phyloP scores from a whole-genome alignment of 2,329 filamentous ascomycete genomes.

The Juglanconis juglandina region DNA sequence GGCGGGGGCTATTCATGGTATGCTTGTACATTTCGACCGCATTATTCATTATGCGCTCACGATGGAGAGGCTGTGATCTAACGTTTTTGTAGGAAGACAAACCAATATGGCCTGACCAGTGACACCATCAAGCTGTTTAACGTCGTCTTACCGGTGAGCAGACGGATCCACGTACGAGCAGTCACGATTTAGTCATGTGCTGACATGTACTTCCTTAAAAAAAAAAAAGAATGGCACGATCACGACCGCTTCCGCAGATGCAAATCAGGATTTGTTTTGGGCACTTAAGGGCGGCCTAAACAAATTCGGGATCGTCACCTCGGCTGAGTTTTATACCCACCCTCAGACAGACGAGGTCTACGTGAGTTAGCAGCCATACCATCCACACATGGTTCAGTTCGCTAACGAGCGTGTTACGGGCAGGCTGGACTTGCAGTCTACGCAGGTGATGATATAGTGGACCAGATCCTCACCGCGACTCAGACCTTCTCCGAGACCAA shows the following conservation, averaged over 20 bases:
- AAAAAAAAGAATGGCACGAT: constrained; percentile 24
- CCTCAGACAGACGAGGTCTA: constrained; percentile 21
- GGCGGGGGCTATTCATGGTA: constrained; percentile 28
- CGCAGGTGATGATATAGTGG: constrained; percentile 6
- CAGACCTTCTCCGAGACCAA: constrained; percentile 22
- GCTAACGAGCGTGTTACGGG: background rate
- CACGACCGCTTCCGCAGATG: constrained; percentile 17
- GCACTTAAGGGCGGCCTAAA: constrained; percentile 26
- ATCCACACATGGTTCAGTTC: background rate
- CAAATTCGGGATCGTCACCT: constrained; percentile 25
- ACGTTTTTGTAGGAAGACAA: constrained; percentile 22
- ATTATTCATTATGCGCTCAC: too few relatives aligned
- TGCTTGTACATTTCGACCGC: background rate
- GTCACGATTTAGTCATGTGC: background rate
- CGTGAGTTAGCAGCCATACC: constrained; percentile 2
- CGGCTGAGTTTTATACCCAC: constrained; percentile 22
- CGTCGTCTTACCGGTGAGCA: constrained; percentile 24
- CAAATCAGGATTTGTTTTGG: constrained; percentile 24
- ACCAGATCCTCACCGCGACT: constrained; percentile 26
- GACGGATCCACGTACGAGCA: background rate
- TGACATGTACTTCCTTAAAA: background rate
- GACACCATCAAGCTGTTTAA: constrained; percentile 24
- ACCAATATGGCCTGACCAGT: constrained; percentile 25
- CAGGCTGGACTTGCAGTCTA: constrained; percentile 15
- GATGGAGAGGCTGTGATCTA: too few relatives aligned